Base-by-base conservation (phyloP, 805 yeast species). In the Yarrowia bubula region DNA sequence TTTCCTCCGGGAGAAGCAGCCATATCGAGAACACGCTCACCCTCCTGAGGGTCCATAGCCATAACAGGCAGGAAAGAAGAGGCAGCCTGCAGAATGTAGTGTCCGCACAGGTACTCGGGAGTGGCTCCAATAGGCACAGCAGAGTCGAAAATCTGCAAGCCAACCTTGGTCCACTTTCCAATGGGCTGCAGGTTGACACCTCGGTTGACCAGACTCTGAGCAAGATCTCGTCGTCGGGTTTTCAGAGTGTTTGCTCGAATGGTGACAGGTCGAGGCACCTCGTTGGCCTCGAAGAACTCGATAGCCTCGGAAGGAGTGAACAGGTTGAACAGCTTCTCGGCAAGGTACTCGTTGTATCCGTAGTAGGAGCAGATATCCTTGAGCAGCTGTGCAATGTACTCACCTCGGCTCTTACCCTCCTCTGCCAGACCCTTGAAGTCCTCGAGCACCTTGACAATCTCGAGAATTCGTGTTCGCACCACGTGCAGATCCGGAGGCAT, bases 81-180 rank as follows among this genome's bases (percentile, higher is more conserved):
- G 22, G 99, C 99, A 47, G 99, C 99, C 78, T 95, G 99, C 72
- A 95, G 80, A 68, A 95, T 95, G 78, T 95, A 95, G 74, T 95
- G 97, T 73, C 99, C 99, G 13, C 98, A 96, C 73, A 95, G 81
- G 75, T 95, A 95, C 78, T 95, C 99, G 48, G 99, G 99, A 8
- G 99, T 95, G 50, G 99, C 99, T 77, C 99, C 99, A 71, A 95
- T 90, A 48, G 99, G 99, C n/a, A 95, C 98, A 76, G 92, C 98
- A 28, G 98, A 92, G 75, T 95, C 99, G 75, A 93, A 95, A 63
- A 95, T 87, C 77, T 95, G 99, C 69, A 95, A 81, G 68, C 99
- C 99, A 61, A 95, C 98, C 77, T 95, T 95, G 28, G 98, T 92
- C 99, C 99, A 95, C 46, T 89, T 80, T 60, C 98, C 98, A 71